Conservation (phyloP, 371 early-diverging fungal species). For the Mucor plumbeus region DNA sequence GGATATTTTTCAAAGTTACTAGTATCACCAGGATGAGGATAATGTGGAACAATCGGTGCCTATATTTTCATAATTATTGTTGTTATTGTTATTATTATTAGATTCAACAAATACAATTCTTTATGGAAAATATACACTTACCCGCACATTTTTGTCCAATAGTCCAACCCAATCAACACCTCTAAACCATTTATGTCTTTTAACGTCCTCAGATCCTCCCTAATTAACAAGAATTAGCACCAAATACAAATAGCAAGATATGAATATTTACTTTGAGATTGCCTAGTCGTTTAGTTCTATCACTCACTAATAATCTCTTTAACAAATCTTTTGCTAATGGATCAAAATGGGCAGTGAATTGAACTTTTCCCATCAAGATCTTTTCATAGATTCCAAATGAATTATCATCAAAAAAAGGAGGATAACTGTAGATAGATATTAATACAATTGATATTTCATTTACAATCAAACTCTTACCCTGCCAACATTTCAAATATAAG, state of each 20-base stretch:
- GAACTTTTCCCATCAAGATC: slow-evolving; percentile 85
- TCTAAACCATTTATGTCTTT: slow-evolving; percentile 85
- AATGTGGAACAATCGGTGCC: slow-evolving; percentile 77
- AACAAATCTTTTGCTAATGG: slow-evolving; percentile 89
- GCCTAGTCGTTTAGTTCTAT: slow-evolving; percentile 85
- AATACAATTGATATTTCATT: not conserved
- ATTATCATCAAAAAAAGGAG: slow-evolving; percentile 96
- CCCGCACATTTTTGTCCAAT: slow-evolving; percentile 68
- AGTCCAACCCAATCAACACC: slow-evolving; percentile 85
- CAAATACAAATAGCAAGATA: not conserved
- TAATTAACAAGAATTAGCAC: not conserved
- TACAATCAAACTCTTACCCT: slow-evolving; percentile 52
- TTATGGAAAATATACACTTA: slow-evolving; percentile 20
- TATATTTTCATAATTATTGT: not conserved
- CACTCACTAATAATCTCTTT: slow-evolving; percentile 84
- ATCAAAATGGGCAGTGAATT: slow-evolving; percentile 90
- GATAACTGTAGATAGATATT: slow-evolving; percentile 54
- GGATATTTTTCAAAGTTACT: slow-evolving; percentile 96
- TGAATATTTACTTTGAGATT: slow-evolving; percentile 64
- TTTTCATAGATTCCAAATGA: slow-evolving; percentile 91
- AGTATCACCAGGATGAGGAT: slow-evolving; percentile 90
- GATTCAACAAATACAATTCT: not conserved
- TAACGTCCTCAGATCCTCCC: slow-evolving; percentile 82
- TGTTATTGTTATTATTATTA: too few relatives aligned
- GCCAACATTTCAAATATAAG: slow-evolving; percentile 93